Conservation (phyloP, 139 green algal species). For the Tetradesmus lagerheimii region DNA sequence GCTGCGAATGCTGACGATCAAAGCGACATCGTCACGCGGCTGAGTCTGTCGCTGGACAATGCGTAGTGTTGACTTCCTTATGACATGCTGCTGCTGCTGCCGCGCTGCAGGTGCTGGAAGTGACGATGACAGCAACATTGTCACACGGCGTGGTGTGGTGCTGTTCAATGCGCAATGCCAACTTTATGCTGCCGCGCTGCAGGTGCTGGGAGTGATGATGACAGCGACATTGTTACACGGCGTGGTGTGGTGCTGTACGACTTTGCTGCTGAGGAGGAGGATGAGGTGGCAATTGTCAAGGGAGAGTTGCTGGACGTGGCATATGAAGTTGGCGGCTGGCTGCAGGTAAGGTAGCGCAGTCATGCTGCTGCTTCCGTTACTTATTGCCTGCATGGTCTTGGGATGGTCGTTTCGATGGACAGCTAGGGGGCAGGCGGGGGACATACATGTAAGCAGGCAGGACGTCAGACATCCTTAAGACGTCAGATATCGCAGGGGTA, state of each 20-base stretch:
- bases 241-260: constrained; percentile 53
- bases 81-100: no score
- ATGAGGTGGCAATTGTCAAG: constrained; percentile 47
- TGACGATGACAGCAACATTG: constrained; percentile 48
- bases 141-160: constrained; percentile 42
- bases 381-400: no score
- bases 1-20: constrained; percentile 39
- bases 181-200: neutral
- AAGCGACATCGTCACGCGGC: constrained; percentile 22
- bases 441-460: no score
- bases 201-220: constrained; percentile 49
- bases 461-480: no score
- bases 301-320: constrained; percentile 41
- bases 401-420: no score
- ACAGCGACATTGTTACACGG: constrained; percentile 29
- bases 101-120: constrained; percentile 21
- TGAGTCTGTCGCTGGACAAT: constrained; percentile 42
- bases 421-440: no score
- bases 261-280: constrained; percentile 44
- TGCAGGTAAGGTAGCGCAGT: constrained; percentile 1
- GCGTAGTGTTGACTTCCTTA: neutral
- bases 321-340: constrained; percentile 45
- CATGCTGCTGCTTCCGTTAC: neutral
- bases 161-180: neutral
- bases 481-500: no score